Evolutionary conservation across 148 eudicot species (phyloP), one percentile per base, ranked within the genome.

Genomic region (Fagopyrum homotropicum): DNA sequence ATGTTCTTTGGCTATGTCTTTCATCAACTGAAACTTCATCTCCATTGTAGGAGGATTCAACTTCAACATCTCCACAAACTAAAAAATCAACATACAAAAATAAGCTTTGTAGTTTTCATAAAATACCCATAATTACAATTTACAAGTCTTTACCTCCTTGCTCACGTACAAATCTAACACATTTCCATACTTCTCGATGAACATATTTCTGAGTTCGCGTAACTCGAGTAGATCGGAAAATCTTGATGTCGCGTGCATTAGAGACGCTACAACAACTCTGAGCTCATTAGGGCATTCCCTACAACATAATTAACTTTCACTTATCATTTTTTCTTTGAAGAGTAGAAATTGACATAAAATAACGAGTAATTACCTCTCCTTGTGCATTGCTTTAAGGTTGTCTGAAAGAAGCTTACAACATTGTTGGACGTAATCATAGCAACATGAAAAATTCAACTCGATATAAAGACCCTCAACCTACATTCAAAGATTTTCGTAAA

Each of bases 251-350:
- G 99, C 99, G 69, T 85, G 85, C 78, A 86, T 83, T 82, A 96
- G 70, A 64, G 92, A 88, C 4, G 97, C 69, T 26, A 85, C 97
- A 30, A 89, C 91, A 77, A 88, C 89, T 77, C 71, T 88, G 83
- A 97, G 92, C 50, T 90, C 90, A 73, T 90, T 89, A 2, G 91
- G 97, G 72, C 97, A 96, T 76, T 88, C 95, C 68, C 99, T 95
- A 56, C 11, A 43, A 51, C 6, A 55, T 55, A 49, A 49, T 1
- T 35, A 35, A 35, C 40, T 35, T 35, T 35, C 40, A 35, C 40
- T 2, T 1, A 35, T 35, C 40, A 2, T 35, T 35, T 9, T 49
- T 49, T 49, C 52, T 8, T 49, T 0, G 7, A 19, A 45, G 16
- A 64, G 74, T 9, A 59, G 2, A 35, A 35, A 35, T 35, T 46